Percentiles rank a stretch among this genome's conserved stretches.
Evolutionary conservation across 139 green algal genomes (phyloP).

Genomic region (Pseudopediastrum boryanum): DNA sequence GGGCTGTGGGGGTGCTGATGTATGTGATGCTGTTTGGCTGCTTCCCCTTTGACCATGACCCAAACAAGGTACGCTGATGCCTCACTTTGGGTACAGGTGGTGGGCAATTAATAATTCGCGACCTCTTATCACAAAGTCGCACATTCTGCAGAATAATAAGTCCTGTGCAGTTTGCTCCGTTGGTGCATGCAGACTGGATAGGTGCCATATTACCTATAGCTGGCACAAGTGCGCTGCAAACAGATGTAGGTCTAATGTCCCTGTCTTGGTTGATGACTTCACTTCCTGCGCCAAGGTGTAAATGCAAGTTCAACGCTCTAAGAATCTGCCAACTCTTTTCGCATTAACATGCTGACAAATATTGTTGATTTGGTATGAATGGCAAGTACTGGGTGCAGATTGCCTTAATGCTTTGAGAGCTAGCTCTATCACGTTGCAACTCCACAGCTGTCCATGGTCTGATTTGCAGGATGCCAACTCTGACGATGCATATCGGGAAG

Average conservation of each 20-base stretch:
- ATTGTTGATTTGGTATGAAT: too few relatives aligned
- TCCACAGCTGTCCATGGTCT: not conserved
- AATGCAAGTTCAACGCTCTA: too few relatives aligned
- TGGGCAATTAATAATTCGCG: not conserved
- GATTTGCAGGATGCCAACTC: not conserved
- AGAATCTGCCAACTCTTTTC: too few relatives aligned
- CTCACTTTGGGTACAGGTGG: conserved; percentile 60
- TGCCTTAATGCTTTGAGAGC: too few relatives aligned
- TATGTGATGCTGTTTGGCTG: conserved; percentile 79
- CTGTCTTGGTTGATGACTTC: too few relatives aligned
- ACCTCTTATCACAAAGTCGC: not conserved
- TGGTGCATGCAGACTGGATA: not conserved
- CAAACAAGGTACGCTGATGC: conserved; percentile 68
- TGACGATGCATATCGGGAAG: not conserved
- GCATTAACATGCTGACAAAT: too few relatives aligned
- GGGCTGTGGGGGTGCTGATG: conserved; percentile 74
- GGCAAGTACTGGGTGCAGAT: too few relatives aligned
- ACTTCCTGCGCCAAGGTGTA: too few relatives aligned
- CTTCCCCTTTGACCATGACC: conserved; percentile 82
- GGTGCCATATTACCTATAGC: not conserved
- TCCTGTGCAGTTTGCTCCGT: not conserved
- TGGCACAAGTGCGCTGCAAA: not conserved
- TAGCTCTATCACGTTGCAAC: not conserved
- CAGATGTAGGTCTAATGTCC: not conserved
- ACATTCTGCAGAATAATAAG: not conserved